Evolutionary conservation across 164 flowering plant genomes (phyloP).

Genomic region (Chimonanthus praecox): DNA sequence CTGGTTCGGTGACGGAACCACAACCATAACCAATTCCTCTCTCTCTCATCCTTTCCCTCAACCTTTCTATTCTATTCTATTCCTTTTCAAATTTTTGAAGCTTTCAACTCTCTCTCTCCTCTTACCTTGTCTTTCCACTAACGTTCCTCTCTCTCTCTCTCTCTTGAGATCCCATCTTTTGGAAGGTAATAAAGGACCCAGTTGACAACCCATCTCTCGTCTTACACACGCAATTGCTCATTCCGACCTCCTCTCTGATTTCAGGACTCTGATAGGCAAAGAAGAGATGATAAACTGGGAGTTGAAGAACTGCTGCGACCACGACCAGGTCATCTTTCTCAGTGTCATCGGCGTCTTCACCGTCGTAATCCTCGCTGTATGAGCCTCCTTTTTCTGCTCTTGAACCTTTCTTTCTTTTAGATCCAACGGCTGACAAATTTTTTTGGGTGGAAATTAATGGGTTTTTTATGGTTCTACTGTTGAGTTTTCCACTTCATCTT

Average conservation of each 20-base stretch:
- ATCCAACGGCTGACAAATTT: neutral
- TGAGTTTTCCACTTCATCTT: neutral
- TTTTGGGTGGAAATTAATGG: neutral
- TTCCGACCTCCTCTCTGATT: neutral
- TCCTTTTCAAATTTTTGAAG: neutral
- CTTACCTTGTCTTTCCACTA: neutral
- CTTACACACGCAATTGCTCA: neutral
- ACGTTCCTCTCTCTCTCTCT: neutral
- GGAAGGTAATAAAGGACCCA: neutral
- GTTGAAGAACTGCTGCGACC: conserved; percentile 61
- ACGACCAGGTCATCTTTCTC: conserved; percentile 53
- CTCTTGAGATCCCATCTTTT: neutral
- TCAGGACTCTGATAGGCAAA: neutral
- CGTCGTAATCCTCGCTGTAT: conserved; percentile 67
- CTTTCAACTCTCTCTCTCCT: neutral
- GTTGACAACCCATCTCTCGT: neutral
- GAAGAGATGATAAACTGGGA: conserved; percentile 57
- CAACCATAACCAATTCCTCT: too few species aligned
- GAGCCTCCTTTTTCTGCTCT: conserved; percentile 4
- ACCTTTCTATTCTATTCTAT: neutral
- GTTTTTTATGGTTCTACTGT: neutral
- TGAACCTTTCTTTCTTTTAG: neutral
- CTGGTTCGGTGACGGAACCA: too few species aligned
- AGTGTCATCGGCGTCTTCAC: conserved; percentile 50
- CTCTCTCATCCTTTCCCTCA: too few species aligned